Base-by-base conservation (phyloP, 1,139 yeast species). In the Yamadazyma aaseri region DNA sequence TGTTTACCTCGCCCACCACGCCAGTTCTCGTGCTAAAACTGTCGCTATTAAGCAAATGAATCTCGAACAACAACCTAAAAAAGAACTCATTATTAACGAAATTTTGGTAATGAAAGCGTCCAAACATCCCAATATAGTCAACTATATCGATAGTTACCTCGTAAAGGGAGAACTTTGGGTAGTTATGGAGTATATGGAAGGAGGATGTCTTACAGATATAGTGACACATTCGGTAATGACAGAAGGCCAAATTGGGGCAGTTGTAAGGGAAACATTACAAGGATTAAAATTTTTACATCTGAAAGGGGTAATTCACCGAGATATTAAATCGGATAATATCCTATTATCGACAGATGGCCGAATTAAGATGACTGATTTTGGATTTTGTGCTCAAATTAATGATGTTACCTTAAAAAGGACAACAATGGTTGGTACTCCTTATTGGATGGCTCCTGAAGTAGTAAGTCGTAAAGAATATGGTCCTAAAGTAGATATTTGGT, bases 361-460 rank as follows among this genome's bases (percentile, higher is more conserved):
- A 44, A 89, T 92, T 56, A 92, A 92, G 63, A 72, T 92, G 60
- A 92, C 94, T 0, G 92, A 83, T 60, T 83, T 83, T 58, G 95
- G 95, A 1, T 85, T 90, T 64, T 92, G 98, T 67, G 98, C 98
- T 0, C 97, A 90, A 58, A 85, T 92, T 48, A 90, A 85, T 47
- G 97, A 90, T 52, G 70, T 77, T 33, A 83, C 86, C 40, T 64
- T 83, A 42, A 90, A 90, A 61, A 78, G 98, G 59, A 89, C 95
- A 6, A 92, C 98, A 3, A 86, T 92, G 95, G 98, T 92, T 13
- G 98, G 98, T n/a, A 92, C 98, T 0, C 98, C 98, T 4, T 92
- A 92, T 58, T 92, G 98, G 98, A 92, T 92, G 98, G 98, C 98
- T 0, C 98, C 98, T 2, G 98, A 92, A 60, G 96, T 92, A 38